A percentile compares a stretch with the other conserved stretches of the same genome.
Evolutionary conservation across 176 grass and related monocot species (phyloP).

Genomic region (Ampelocalamus luodianensis): DNA sequence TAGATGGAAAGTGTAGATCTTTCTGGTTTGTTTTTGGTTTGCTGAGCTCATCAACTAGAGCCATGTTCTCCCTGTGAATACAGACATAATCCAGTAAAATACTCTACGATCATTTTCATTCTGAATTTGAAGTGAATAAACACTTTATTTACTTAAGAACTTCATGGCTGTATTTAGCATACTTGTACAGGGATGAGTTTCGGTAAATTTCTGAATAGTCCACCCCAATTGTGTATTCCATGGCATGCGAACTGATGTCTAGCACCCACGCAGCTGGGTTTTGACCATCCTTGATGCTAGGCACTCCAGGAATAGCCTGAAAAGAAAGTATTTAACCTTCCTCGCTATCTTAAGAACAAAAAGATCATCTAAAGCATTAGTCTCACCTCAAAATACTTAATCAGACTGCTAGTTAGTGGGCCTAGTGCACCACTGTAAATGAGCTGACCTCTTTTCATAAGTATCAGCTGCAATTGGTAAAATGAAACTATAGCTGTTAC

Average conservation of each 20-base stretch:
- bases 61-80: slow-evolving; percentile 49
- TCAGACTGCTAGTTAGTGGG: slow-evolving; percentile 41
- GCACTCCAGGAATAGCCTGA: slow-evolving; percentile 38
- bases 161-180: neutral
- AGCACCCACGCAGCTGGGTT: slow-evolving; percentile 48
- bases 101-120: neutral
- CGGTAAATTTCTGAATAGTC: slow-evolving; percentile 39
- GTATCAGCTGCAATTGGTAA: slow-evolving; percentile 46
- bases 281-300: slow-evolving; percentile 40
- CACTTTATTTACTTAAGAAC: neutral
- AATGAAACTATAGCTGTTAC: neutral
- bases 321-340: neutral
- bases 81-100: neutral
- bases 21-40: slow-evolving; percentile 20
- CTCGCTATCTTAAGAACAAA: neutral
- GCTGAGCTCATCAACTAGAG: slow-evolving; percentile 51
- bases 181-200: slow-evolving; percentile 31
- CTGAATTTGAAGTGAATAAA: neutral
- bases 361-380: neutral
- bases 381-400: slow-evolving; percentile 59
- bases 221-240: slow-evolving; percentile 37
- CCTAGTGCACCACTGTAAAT: slow-evolving; percentile 61
- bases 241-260: slow-evolving; percentile 41
- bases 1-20: slow-evolving; percentile 48
- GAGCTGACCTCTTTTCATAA: slow-evolving; percentile 64